Base-by-base conservation (phyloP, 345 rosid genomes). In the Aquilaria malaccensis region DNA sequence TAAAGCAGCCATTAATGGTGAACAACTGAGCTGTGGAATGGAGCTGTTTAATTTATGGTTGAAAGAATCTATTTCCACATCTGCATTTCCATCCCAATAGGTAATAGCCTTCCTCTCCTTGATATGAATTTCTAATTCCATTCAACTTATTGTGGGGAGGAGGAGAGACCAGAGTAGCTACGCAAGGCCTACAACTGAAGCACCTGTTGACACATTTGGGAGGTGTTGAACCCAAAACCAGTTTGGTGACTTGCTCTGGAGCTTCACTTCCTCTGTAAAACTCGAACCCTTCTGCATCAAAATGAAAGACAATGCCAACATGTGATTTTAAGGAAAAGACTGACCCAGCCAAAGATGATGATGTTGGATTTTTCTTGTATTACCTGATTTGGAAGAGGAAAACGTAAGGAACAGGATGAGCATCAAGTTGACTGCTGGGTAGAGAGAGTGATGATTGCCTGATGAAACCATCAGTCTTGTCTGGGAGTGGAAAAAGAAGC, bases 41-140 rank as follows among this genome's bases (percentile, higher is more conserved):
- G 7, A 37, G 7, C 43, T 37, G 43, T 2, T 14, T 22, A 10
- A 1, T 2, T 65, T 50, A 69, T 46, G 80, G 80, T 13, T 69
- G 72, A 64, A 65, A 76, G 46, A 76, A 49, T 58, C 72, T 72
- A 48, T 72, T 43, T 15, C 80, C 80, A 33, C 80, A 76, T 72
- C 56, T 76, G 72, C 80, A 76, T 59, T 72, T 76, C 80, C 80
- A 76, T 41, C 70, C 71, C 7, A 72, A 67, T 22, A 76, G 77
- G 57, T 76, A 76, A 52, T 76, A 76, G 52, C 62, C 59, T 33
- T 55, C 77, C 52, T 61, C 67, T 47, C 70, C 73, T 31, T 52
- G 46, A 33, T 47, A 63, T 32, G 65, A n/a, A 37, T 29, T n/a
- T 51, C 54, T 45, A 45, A 61, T 51, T 13, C 52, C 50, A 45